phyloP scores from a whole-genome alignment of 495 filamentous ascomycete genomes.

The Penicillium desertorum region DNA sequence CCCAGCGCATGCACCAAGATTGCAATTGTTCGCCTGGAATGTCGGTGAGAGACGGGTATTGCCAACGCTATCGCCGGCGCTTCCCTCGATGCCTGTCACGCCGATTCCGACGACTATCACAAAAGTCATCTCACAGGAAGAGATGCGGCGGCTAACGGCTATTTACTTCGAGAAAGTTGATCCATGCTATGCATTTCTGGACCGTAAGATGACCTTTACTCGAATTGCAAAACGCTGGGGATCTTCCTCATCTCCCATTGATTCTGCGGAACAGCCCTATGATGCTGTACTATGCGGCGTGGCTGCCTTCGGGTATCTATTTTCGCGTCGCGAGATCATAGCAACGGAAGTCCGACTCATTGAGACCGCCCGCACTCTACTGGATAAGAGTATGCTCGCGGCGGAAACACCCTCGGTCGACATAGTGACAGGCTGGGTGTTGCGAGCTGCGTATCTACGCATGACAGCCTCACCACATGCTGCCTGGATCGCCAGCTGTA shows the following conservation, averaged over 20 bases:
- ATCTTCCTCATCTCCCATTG: constrained; percentile 11
- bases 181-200: constrained; percentile 52
- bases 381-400: constrained; percentile 41
- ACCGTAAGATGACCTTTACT: constrained; percentile 34
- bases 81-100: constrained; percentile 9
- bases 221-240: constrained; percentile 43
- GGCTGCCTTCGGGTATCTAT: constrained; percentile 49
- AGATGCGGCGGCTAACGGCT: constrained; percentile 40
- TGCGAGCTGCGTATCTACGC: constrained; percentile 53
- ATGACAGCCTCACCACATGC: constrained; percentile 53
- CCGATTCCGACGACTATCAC: constrained; percentile 28
- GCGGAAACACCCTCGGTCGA: constrained; percentile 36
- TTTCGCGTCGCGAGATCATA: constrained; percentile 38
- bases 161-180: constrained; percentile 54
- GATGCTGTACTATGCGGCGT: constrained; percentile 51
- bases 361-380: constrained; percentile 42
- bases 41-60: constrained; percentile 41
- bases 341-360: constrained; percentile 38
- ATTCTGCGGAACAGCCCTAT: constrained; percentile 32
- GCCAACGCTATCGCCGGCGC: constrained; percentile 12
- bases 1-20: constrained; percentile 47
- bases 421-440: constrained; percentile 51
- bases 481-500: constrained; percentile 57
- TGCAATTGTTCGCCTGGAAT: constrained; percentile 61
- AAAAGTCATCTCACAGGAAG: constrained; percentile 41